These are phyloP conservation scores for Chaetoceros tenuissimus DNA, from an alignment of 108 stramenopile genomes.

Conservation along the genomic window DNA sequence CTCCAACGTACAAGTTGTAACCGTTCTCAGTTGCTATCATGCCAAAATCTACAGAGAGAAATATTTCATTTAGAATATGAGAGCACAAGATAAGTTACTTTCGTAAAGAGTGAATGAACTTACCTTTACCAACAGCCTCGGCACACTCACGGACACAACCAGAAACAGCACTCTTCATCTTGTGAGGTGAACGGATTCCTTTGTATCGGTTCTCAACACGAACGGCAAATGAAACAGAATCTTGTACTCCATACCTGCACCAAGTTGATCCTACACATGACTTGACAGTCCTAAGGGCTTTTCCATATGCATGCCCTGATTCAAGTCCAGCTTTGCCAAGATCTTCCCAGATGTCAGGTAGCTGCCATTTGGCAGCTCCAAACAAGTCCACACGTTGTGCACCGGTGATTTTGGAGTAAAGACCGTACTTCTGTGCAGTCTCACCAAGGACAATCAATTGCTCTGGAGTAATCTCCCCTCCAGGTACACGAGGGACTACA, in stretches of 20 bases:
- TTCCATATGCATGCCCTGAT: slow-evolving; percentile 91
- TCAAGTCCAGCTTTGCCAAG: slow-evolving; percentile 84
- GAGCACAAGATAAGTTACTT: too few relatives aligned
- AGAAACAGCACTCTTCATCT: slow-evolving; percentile 85
- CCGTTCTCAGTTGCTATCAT: slow-evolving; percentile 91
- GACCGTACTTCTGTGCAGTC: slow-evolving; percentile 74
- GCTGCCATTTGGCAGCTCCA: slow-evolving; percentile 87
- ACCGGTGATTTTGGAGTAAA: slow-evolving; percentile 90
- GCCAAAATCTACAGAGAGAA: too few relatives aligned
- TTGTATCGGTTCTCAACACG: slow-evolving; percentile 90
- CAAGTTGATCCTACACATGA: slow-evolving; percentile 91
- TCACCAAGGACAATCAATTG: slow-evolving; percentile 83
- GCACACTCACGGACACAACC: slow-evolving; percentile 91
- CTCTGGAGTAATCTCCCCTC: slow-evolving; percentile 83
- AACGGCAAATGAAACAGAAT: slow-evolving; percentile 84
- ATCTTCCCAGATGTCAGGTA: slow-evolving; percentile 92
- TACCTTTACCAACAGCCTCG: slow-evolving; percentile 86
- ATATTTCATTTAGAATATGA: too few relatives aligned
- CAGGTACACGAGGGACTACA: slow-evolving; percentile 87
- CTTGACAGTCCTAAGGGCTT: slow-evolving; percentile 90
- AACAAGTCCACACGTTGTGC: slow-evolving; percentile 89
- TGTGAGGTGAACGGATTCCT: slow-evolving; percentile 90
- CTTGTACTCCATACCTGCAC: slow-evolving; percentile 92
- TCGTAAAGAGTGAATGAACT: too few relatives aligned
- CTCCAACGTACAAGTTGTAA: slow-evolving; percentile 79